Conservation (phyloP, 164 flowering plant genomes). For the Berberis vulgaris region DNA sequence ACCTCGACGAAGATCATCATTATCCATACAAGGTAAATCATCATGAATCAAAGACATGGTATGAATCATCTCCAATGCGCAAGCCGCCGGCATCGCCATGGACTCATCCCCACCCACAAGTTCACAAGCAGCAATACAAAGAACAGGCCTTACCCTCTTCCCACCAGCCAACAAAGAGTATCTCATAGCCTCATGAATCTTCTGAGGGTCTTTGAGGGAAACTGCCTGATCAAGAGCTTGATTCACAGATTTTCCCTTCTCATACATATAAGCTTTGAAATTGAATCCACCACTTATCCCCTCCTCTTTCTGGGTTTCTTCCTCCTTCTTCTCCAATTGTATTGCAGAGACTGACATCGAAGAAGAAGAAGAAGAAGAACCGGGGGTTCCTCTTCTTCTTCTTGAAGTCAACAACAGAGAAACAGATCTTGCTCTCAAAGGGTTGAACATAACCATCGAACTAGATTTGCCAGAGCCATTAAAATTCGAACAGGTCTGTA, state of each 20-base stretch:
- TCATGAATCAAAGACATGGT: constrained; percentile 54
- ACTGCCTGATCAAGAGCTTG: constrained; percentile 45
- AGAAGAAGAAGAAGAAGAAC: constrained; percentile 1
- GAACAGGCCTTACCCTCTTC: constrained; percentile 52
- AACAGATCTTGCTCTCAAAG: constrained; percentile 2
- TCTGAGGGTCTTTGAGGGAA: constrained; percentile 32
- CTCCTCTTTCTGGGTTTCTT: not conserved
- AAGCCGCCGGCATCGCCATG: constrained; percentile 57
- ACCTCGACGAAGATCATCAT: constrained; percentile 3
- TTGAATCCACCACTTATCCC: constrained; percentile 21
- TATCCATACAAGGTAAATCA: constrained; percentile 8
- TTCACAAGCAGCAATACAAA: constrained; percentile 69
- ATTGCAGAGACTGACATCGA: constrained; percentile 23
- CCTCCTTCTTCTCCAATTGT: constrained; percentile 23
- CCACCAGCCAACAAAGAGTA: constrained; percentile 72
- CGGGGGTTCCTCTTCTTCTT: too few relatives aligned
- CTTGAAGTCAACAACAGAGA: not conserved
- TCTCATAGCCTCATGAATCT: constrained; percentile 64
- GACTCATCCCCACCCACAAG: constrained; percentile 50
- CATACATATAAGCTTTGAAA: constrained; percentile 41
- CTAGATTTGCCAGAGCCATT: constrained; percentile 23
- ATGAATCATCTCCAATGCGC: constrained; percentile 79
- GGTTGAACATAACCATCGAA: constrained; percentile 8
- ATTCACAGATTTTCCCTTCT: constrained; percentile 37
- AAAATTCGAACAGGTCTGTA: constrained; percentile 21